These are phyloP conservation scores for Dactylorhiza incarnata DNA, from an alignment of 106 monocot genomes.

Conservation along the genomic window DNA sequence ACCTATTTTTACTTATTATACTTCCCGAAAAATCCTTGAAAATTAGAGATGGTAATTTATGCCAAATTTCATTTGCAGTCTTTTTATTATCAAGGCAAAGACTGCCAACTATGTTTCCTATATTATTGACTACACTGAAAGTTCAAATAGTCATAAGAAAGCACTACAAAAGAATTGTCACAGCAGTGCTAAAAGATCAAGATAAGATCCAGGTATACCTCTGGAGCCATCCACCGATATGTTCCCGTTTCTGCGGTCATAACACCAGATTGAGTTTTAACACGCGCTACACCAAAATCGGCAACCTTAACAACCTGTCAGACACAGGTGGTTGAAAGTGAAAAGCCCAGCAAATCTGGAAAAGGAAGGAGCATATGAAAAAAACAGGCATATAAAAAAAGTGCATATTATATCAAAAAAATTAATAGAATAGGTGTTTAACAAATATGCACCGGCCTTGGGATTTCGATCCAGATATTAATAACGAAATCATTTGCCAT, in stretches of 20 bases:
- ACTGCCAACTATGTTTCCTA: neutral
- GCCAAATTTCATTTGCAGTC: neutral
- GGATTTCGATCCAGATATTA: neutral
- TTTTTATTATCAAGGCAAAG: neutral
- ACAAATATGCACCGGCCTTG: neutral
- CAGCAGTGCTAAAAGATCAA: neutral
- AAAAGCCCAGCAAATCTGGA: neutral
- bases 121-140: neutral
- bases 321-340: neutral
- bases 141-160: neutral
- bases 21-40: neutral
- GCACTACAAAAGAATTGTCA: neutral
- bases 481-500: too few species aligned
- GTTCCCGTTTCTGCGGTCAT: conserved; percentile 99
- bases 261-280: conserved; percentile 77
- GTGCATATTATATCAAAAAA: neutral
- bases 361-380: neutral
- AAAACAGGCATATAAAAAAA: neutral
- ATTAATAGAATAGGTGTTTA: neutral
- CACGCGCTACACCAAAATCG: conserved; percentile 95
- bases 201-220: conserved; percentile 34
- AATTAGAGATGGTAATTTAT: neutral
- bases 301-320: conserved; percentile 85
- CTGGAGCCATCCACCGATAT: conserved; percentile 98
- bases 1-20: neutral